Evolutionary conservation across 176 grass and related monocot genomes (phyloP).

Genomic region (Stipa capillata): DNA sequence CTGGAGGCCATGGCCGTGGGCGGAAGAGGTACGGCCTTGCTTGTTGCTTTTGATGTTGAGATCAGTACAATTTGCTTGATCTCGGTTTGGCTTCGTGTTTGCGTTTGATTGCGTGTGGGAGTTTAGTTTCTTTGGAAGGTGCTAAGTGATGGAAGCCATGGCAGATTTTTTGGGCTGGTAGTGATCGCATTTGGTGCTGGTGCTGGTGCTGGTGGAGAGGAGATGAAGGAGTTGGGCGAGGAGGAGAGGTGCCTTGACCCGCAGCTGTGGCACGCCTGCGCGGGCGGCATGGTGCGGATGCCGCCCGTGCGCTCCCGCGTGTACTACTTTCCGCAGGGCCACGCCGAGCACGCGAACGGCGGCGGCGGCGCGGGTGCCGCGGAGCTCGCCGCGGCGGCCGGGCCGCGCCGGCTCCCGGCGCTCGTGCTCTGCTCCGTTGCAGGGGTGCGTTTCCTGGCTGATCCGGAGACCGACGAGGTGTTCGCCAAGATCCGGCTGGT

Average conservation of each 20-base stretch:
- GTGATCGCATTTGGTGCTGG: constrained; percentile 29
- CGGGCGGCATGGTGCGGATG: constrained; percentile 86
- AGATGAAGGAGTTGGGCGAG: constrained; percentile 18
- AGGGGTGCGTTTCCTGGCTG: constrained; percentile 58
- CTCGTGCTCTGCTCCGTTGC: constrained; percentile 49
- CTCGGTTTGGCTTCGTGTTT: background rate
- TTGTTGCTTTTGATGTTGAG: constrained; percentile 1
- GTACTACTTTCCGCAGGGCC: constrained; percentile 97
- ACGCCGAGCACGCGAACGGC: constrained; percentile 69
- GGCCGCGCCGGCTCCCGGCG: constrained; percentile 29
- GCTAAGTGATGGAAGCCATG: background rate
- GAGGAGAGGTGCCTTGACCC: constrained; percentile 60
- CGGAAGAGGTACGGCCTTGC: background rate
- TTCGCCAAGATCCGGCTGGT: constrained; percentile 58
- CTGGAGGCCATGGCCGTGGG: constrained; percentile 11
- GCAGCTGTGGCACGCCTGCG: constrained; percentile 89
- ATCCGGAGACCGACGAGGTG: constrained; percentile 75
- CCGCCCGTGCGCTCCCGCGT: constrained; percentile 44
- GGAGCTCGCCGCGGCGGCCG: constrained; percentile 17
- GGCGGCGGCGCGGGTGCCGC: background rate
- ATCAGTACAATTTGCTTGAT: background rate
- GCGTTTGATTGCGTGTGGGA: constrained; percentile 11
- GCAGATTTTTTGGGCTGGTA: constrained; percentile 16
- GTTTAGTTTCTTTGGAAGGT: background rate
- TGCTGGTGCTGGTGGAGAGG: background rate